phyloP scores from a whole-genome alignment of 2,329 filamentous ascomycete species.

The Aphanocladium album region DNA sequence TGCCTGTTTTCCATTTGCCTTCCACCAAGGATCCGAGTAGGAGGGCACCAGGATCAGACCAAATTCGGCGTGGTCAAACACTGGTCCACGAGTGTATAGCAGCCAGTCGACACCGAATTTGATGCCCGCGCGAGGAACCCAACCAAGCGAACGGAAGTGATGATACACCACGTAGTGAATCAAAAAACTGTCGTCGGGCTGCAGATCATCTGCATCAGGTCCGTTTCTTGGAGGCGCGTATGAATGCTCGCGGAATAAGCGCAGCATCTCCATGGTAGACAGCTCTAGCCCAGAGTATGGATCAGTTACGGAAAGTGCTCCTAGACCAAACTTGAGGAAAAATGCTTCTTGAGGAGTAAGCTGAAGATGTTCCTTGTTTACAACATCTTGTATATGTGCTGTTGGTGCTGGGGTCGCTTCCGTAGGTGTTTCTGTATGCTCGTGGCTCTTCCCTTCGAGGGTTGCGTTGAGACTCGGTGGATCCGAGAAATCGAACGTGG shows the following conservation, averaged over 20 bases:
- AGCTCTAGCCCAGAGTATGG: conserved; percentile 40
- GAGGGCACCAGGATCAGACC: conserved; percentile 79
- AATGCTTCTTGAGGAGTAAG: conserved; percentile 86
- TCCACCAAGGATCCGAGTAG: conserved; percentile 73
- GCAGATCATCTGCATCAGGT: conserved; percentile 37
- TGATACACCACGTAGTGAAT: conserved; percentile 88
- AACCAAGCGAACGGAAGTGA: conserved; percentile 91
- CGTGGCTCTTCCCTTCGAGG: neutral
- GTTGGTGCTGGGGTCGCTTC: conserved; percentile 15
- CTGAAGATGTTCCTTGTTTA: conserved; percentile 78
- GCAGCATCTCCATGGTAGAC: conserved; percentile 53
- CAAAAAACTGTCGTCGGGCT: conserved; percentile 78
- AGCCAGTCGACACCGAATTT: conserved; percentile 95
- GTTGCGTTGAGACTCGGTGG: conserved; percentile 44
- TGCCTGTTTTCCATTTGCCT: conserved; percentile 45
- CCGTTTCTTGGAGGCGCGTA: conserved; percentile 56
- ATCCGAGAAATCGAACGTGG: conserved; percentile 51
- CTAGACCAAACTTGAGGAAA: conserved; percentile 79
- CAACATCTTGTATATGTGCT: neutral
- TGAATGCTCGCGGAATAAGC: conserved; percentile 63
- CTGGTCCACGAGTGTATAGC: conserved; percentile 88
- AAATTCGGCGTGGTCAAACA: conserved; percentile 94
- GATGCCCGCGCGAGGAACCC: conserved; percentile 86
- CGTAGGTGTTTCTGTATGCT: conserved; percentile 18
- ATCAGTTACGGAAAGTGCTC: conserved; percentile 61